Evolutionary conservation across 805 yeast genomes (phyloP).

Genomic region (Ogataea nonfermentans): DNA sequence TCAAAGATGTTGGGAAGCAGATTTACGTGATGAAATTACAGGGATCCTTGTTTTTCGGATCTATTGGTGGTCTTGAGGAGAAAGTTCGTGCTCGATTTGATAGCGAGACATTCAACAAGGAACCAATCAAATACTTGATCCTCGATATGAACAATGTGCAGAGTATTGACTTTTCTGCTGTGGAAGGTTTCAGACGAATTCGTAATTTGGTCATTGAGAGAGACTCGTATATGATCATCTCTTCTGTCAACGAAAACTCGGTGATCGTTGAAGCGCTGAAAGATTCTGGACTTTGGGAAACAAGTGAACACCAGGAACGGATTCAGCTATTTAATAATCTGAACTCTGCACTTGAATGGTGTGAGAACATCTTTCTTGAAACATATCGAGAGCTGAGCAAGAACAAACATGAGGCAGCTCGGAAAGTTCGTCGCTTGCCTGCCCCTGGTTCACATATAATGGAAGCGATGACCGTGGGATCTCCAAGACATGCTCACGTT

Average conservation of each 20-base stretch:
- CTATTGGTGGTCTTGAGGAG: conserved; percentile 87
- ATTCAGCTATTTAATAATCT: conserved; percentile 72
- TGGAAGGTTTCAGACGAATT: conserved; percentile 89
- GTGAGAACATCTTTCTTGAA: conserved; percentile 84
- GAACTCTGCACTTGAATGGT: conserved; percentile 92
- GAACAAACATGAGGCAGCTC: conserved; percentile 5
- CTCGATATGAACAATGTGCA: conserved; percentile 82
- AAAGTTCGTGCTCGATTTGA: conserved; percentile 67
- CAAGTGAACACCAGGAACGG: conserved; percentile 41
- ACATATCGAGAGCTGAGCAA: conserved; percentile 45
- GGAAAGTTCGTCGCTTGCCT: background rate
- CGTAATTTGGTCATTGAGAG: conserved; percentile 72
- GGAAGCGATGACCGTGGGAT: conserved; percentile 34
- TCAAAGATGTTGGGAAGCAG: conserved; percentile 85
- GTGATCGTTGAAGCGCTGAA: conserved; percentile 66
- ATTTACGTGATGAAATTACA: conserved; percentile 82
- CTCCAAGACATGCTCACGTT: conserved; percentile 54
- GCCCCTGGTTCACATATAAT: conserved; percentile 3
- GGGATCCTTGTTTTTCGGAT: conserved; percentile 91
- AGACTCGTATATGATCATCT: conserved; percentile 67
- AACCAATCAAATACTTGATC: conserved; percentile 76
- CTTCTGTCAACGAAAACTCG: conserved; percentile 71
- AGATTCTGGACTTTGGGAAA: conserved; percentile 79
- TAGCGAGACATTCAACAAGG: conserved; percentile 42
- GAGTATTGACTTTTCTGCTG: conserved; percentile 89